Evolutionary conservation across 2,329 filamentous ascomycete species (phyloP).

Genomic region (Akanthomyces muscarius): DNA sequence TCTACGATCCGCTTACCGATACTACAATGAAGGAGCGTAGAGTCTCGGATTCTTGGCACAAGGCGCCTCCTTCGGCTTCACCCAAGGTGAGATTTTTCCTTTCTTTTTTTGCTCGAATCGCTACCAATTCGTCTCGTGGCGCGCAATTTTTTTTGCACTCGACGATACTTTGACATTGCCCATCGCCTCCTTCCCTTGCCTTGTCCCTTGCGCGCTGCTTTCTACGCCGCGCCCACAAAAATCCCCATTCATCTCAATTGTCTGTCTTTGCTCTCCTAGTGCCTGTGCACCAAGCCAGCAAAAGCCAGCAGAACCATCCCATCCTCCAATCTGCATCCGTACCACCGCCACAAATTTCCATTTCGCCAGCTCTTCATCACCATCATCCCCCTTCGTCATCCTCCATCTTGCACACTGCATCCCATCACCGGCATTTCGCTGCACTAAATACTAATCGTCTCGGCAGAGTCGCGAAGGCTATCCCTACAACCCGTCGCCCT

Average conservation of each 20-base stretch:
- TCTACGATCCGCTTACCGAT: constrained; percentile 53
- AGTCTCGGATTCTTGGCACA: constrained; percentile 47
- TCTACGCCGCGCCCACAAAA: constrained; percentile 13
- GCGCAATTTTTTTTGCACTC: background rate
- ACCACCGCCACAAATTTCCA: constrained; percentile 8
- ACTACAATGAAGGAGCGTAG: constrained; percentile 42
- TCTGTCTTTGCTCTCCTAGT: constrained; percentile 8
- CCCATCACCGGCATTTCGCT: constrained; percentile 25
- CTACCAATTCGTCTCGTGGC: background rate
- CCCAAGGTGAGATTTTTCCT: constrained; percentile 43
- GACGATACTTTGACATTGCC: too few relatives aligned
- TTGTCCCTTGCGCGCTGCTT: constrained; percentile 1
- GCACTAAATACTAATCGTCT: constrained; percentile 19
- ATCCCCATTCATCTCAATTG: constrained; percentile 15
- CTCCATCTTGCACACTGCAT: constrained; percentile 3
- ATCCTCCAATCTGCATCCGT: constrained; percentile 1
- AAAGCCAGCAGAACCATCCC: background rate
- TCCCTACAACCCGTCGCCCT: constrained; percentile 38
- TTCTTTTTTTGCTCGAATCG: constrained; percentile 17
- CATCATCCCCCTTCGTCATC: constrained; percentile 17
- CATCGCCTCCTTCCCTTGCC: background rate
- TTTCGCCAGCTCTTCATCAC: constrained; percentile 6
- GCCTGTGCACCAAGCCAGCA: constrained; percentile 14
- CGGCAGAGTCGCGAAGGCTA: constrained; percentile 49
- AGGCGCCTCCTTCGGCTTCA: constrained; percentile 39